phyloP scores from a whole-genome alignment of 805 yeast genomes.

The Brettanomyces bruxellensis region DNA sequence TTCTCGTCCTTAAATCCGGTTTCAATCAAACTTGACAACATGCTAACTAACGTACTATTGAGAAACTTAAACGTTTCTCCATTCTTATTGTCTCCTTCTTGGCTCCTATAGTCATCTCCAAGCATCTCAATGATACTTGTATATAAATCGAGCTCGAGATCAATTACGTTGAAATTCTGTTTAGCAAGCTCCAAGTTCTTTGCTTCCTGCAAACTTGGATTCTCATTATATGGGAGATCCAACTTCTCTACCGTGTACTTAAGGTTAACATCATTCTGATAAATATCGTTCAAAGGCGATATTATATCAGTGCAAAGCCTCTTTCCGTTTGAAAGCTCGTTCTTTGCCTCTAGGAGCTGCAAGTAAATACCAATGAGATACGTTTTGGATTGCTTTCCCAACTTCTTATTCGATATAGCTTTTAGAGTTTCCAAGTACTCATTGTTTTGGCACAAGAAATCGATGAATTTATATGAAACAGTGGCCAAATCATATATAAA shows the following conservation, averaged over 20 bases:
- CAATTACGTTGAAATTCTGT: constrained; percentile 52
- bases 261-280: constrained; percentile 24
- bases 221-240: constrained; percentile 5
- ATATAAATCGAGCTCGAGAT: constrained; percentile 63
- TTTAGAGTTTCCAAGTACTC: constrained; percentile 2
- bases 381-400: constrained; percentile 11
- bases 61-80: constrained; percentile 10
- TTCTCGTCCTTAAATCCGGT: constrained; percentile 44
- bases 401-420: neutral
- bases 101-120: constrained; percentile 11
- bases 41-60: constrained; percentile 16
- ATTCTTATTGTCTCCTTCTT: neutral
- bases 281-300: constrained; percentile 14
- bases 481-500: constrained; percentile 24
- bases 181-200: constrained; percentile 36
- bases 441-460: constrained; percentile 11
- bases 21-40: constrained; percentile 31
- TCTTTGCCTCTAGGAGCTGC: constrained; percentile 22
- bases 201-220: constrained; percentile 11
- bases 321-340: constrained; percentile 5
- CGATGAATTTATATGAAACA: constrained; percentile 19
- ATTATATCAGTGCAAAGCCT: neutral
- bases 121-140: constrained; percentile 62
- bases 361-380: constrained; percentile 22
- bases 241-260: constrained; percentile 7